Conservation (phyloP, 805 yeast genomes). For the Yarrowia sp. region DNA sequence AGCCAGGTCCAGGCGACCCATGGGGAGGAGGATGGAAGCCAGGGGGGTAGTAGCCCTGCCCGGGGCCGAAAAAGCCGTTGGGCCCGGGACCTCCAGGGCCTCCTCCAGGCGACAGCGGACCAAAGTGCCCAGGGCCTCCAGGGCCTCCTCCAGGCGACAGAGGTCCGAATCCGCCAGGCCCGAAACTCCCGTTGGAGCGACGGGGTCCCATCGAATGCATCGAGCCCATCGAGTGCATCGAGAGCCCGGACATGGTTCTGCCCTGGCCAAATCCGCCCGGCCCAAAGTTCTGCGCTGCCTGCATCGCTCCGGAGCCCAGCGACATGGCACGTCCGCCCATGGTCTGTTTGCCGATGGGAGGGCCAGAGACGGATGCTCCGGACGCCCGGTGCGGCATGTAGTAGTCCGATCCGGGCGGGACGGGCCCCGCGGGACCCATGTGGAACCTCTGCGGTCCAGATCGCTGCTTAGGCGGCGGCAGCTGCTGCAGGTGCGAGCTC, state of each 20-base stretch:
- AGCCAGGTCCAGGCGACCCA: background rate
- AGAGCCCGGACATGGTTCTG: constrained; percentile 18
- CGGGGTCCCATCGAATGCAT: constrained; percentile 2
- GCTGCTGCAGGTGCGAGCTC: constrained; percentile 11
- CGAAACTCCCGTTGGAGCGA: constrained; percentile 12
- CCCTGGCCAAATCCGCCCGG: constrained; percentile 11
- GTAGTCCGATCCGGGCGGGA: constrained; percentile 6
- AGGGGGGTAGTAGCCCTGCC: background rate
- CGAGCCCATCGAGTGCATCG: constrained; percentile 10
- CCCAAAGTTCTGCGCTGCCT: constrained; percentile 19
- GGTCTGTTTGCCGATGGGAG: background rate
- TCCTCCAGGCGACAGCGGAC: background rate
- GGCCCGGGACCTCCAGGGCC: constrained; percentile 2
- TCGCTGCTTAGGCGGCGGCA: constrained; percentile 13
- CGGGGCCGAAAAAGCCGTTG: background rate
- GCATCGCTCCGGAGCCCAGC: constrained; percentile 21
- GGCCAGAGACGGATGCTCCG: background rate
- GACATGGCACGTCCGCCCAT: constrained; percentile 6
- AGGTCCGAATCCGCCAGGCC: background rate
- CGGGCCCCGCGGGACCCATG: background rate
- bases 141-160: constrained; percentile 10
- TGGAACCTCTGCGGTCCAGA: constrained; percentile 5
- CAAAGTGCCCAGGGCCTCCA: background rate
- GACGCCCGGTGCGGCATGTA: constrained; percentile 19
- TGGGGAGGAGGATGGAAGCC: background rate